A percentile compares a stretch with the other conserved stretches of the same genome.
Conservation (phyloP, 2,329 filamentous ascomycete species). For the Tolypocladium tundrense region DNA sequence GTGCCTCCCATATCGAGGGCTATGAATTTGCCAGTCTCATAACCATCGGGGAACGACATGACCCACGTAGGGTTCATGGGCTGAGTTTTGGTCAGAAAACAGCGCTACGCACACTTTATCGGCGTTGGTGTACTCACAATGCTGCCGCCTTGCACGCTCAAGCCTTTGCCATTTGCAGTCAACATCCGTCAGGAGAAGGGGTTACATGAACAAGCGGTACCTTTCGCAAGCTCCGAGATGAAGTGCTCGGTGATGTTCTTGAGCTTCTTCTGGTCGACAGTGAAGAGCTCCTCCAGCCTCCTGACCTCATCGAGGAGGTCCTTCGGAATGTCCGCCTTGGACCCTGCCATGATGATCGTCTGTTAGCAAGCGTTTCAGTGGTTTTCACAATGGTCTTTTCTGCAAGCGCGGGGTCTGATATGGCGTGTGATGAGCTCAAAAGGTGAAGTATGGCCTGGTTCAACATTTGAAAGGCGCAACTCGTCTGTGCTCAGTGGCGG, state of each 20-base stretch:
- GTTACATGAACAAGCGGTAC: conserved; percentile 26
- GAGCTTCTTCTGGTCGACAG: conserved; percentile 65
- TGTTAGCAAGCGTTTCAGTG: conserved; percentile 5
- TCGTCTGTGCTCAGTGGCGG: not conserved
- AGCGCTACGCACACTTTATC: not conserved
- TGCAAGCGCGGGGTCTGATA: not conserved
- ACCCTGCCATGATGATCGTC: conserved; percentile 45
- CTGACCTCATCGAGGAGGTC: conserved; percentile 72
- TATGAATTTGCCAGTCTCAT: conserved; percentile 79
- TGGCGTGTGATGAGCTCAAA: not conserved
- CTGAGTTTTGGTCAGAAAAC: conserved; percentile 32
- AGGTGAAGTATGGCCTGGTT: not conserved
- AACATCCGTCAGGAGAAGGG: not conserved
- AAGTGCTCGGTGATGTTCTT: conserved; percentile 91
- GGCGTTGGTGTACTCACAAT: conserved; percentile 56
- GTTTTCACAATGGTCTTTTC: not conserved
- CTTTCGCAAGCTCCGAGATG: conserved; percentile 76
- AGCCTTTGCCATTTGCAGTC: conserved; percentile 38
- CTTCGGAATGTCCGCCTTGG: conserved; percentile 83
- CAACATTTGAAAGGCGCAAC: not conserved
- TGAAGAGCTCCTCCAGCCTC: conserved; percentile 74
- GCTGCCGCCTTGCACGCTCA: conserved; percentile 79
- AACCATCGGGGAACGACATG: conserved; percentile 75
- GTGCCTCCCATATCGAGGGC: conserved; percentile 95
- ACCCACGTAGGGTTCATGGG: conserved; percentile 99